These are phyloP conservation scores for Phialemoniopsis sp. DNA, from an alignment of 2,329 filamentous ascomycete genomes.

Conservation along the genomic window DNA sequence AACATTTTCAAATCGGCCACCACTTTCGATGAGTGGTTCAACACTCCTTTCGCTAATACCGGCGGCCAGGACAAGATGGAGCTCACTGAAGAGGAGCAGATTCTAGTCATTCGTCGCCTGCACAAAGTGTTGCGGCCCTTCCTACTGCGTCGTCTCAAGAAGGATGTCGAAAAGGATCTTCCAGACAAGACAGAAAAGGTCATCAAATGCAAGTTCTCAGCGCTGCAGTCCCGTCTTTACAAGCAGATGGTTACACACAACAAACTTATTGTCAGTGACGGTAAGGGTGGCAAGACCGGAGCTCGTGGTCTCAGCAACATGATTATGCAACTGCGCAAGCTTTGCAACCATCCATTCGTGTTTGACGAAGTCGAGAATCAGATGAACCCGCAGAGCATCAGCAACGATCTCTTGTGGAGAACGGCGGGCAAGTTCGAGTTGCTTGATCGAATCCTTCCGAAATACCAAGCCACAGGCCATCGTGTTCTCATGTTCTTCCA, in stretches of 20 bases:
- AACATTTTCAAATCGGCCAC: conserved; percentile 99
- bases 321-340: conserved; percentile 98
- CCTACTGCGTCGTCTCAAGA: conserved; percentile 96
- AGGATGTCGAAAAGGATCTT: conserved; percentile 97
- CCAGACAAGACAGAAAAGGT: conserved; percentile 99
- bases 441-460: conserved; percentile 85
- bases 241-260: conserved; percentile 97
- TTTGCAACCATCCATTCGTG: conserved; percentile 98
- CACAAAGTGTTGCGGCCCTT: conserved; percentile 98
- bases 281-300: conserved; percentile 90
- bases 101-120: conserved; percentile 94
- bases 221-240: conserved; percentile 88
- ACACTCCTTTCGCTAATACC: conserved; percentile 97
- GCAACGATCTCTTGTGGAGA: conserved; percentile 92
- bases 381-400: conserved; percentile 83
- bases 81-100: conserved; percentile 97
- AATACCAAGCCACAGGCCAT: conserved; percentile 88
- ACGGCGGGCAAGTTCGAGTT: conserved; percentile 97
- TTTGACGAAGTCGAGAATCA: conserved; percentile 98
- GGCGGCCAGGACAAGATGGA: conserved; percentile 99
- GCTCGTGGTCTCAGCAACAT: conserved; percentile 97
- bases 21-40: conserved; percentile 99
- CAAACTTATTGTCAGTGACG: conserved; percentile 89
- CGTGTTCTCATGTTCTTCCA: conserved; percentile 99
- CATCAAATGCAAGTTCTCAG: conserved; percentile 98